Evolutionary conservation across 495 filamentous ascomycete genomes (phyloP).

Genomic region (Schizothecium vesticola): DNA sequence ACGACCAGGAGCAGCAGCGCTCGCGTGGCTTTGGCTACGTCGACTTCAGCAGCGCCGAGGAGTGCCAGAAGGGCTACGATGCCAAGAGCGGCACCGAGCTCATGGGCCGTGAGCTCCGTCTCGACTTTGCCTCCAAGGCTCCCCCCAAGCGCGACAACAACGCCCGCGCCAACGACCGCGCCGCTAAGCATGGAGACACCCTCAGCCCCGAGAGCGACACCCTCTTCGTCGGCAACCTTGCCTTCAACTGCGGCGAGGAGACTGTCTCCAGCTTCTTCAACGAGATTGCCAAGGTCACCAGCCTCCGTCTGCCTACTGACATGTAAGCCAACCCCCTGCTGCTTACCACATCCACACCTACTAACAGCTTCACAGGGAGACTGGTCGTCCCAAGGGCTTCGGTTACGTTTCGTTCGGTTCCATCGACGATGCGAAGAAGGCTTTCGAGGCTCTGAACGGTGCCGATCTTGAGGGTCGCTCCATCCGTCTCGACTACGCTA

Average conservation of each 20-base stretch:
- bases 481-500: slow-evolving; percentile 85
- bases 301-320: slow-evolving; percentile 87
- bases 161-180: slow-evolving; percentile 62
- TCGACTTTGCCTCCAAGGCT: slow-evolving; percentile 80
- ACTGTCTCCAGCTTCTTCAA: slow-evolving; percentile 69
- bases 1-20: slow-evolving; percentile 72
- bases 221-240: slow-evolving; percentile 88
- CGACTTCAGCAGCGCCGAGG: slow-evolving; percentile 67
- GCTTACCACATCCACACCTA: not conserved
- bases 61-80: slow-evolving; percentile 70
- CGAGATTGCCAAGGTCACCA: slow-evolving; percentile 61
- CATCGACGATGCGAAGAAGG: slow-evolving; percentile 78
- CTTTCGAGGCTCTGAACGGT: slow-evolving; percentile 70
- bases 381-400: slow-evolving; percentile 87
- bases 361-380: slow-evolving; percentile 55
- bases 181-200: slow-evolving; percentile 69
- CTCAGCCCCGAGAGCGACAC: slow-evolving; percentile 75
- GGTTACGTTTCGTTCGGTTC: slow-evolving; percentile 84
- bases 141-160: slow-evolving; percentile 46
- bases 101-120: slow-evolving; percentile 79
- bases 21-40: slow-evolving; percentile 97
- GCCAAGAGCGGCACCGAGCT: slow-evolving; percentile 75
- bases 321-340: slow-evolving; percentile 39
- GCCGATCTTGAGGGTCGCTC: slow-evolving; percentile 67
- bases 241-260: slow-evolving; percentile 78